These are phyloP conservation scores for Eucalyptus paniculata DNA, from an alignment of 345 rosid genomes.

Conservation along the genomic window DNA sequence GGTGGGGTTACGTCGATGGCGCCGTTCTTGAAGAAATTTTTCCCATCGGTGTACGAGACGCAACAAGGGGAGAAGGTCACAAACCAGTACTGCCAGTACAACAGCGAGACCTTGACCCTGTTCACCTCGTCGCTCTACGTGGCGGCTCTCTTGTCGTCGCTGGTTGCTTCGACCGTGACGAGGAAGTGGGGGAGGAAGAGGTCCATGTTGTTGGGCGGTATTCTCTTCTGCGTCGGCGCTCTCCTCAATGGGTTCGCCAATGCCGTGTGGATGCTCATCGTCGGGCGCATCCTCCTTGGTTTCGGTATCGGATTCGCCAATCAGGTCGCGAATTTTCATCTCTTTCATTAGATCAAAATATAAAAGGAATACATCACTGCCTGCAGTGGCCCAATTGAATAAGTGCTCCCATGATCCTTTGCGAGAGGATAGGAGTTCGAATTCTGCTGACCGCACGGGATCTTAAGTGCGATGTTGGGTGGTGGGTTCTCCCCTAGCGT, in stretches of 20 bases:
- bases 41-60: neutral
- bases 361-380: neutral
- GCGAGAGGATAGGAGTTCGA: too few species aligned
- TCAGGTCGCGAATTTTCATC: neutral
- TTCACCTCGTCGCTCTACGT: conserved; percentile 10
- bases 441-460: too few species aligned
- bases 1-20: conserved; percentile 9
- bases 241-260: neutral
- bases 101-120: conserved; percentile 1
- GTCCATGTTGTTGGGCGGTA: conserved; percentile 1
- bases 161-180: neutral
- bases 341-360: neutral
- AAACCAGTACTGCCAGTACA: conserved; percentile 5
- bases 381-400: too few species aligned
- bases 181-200: neutral
- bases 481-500: too few species aligned
- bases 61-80: neutral
- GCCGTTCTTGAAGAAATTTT: neutral
- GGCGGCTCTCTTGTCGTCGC: neutral
- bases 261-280: conserved; percentile 1
- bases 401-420: too few species aligned
- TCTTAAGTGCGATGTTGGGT: too few species aligned
- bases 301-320: conserved; percentile 4
- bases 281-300: conserved; percentile 1
- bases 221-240: conserved; percentile 1